Evolutionary conservation across 345 rosid genomes (phyloP).

Genomic region (Toxicodendron radicans): DNA sequence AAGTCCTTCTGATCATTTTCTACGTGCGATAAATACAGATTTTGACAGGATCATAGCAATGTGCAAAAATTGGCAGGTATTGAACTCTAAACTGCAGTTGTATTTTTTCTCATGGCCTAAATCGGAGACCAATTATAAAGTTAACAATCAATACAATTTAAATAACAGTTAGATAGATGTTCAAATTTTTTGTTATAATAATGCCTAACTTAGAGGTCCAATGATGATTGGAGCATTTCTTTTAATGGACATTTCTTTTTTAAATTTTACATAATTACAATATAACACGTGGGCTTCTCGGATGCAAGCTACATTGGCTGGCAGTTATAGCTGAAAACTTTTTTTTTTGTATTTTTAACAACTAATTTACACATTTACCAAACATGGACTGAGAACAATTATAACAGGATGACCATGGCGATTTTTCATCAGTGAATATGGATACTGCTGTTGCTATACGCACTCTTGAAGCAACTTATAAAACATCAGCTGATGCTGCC

Average conservation of each 20-base stretch:
- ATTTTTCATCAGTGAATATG: slow-evolving; percentile 97
- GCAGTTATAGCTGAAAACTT: not conserved
- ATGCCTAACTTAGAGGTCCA: not conserved
- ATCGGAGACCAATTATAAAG: not conserved
- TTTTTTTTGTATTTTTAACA: not conserved
- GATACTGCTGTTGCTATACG: slow-evolving; percentile 98
- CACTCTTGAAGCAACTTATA: slow-evolving; percentile 95
- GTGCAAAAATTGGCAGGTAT: slow-evolving; percentile 99
- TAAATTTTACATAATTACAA: not conserved
- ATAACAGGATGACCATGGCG: slow-evolving; percentile 93
- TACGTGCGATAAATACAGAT: slow-evolving; percentile 97
- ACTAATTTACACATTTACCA: not conserved
- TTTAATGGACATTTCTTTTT: not conserved
- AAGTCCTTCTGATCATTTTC: slow-evolving; percentile 99
- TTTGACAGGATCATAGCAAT: slow-evolving; percentile 97
- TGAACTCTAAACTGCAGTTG: slow-evolving; percentile 4
- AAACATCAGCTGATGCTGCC: slow-evolving; percentile 89
- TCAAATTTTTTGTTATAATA: not conserved
- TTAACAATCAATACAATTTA: not conserved
- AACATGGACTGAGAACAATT: slow-evolving; percentile 4
- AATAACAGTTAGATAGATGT: slow-evolving; percentile 3
- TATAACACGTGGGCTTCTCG: not conserved
- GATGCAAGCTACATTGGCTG: not conserved
- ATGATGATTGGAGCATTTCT: not conserved
- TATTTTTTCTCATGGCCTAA: not conserved